Conservation (phyloP, 1,284 basidiomycete species). For the Xerocomus amazonicus region DNA sequence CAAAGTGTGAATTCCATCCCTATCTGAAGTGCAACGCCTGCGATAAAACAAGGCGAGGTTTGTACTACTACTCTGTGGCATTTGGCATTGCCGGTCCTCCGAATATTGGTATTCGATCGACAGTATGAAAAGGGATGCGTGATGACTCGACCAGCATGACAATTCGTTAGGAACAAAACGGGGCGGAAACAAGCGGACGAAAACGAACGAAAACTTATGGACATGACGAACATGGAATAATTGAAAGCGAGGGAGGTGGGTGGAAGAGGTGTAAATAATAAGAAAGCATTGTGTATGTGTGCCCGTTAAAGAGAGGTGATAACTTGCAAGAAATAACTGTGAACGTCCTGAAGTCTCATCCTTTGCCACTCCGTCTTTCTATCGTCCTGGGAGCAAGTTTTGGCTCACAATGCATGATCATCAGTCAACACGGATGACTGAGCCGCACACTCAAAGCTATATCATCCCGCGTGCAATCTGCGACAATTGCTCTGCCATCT, state of each 20-base stretch:
- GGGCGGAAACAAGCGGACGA: not conserved
- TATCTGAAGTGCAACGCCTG: too few species aligned
- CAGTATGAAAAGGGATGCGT: not conserved
- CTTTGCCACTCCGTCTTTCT: slow-evolving; percentile 7
- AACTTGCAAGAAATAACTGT: slow-evolving; percentile 2
- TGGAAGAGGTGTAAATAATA: not conserved
- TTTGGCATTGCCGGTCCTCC: too few species aligned
- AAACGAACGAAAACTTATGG: too few species aligned
- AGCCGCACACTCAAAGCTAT: slow-evolving; percentile 12
- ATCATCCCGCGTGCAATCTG: slow-evolving; percentile 48
- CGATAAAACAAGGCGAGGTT: too few species aligned
- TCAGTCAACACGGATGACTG: not conserved
- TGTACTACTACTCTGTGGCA: too few species aligned
- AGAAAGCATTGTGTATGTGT: slow-evolving; percentile 2
- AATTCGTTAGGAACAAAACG: slow-evolving; percentile 1
- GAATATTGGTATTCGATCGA: slow-evolving; percentile 10
- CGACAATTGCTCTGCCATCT: slow-evolving; percentile 65
- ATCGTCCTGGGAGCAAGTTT: slow-evolving; percentile 11
- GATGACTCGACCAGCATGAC: slow-evolving; percentile 1
- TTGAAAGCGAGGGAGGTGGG: not conserved
- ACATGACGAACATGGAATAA: not conserved
- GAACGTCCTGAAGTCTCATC: slow-evolving; percentile 6
- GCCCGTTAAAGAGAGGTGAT: slow-evolving; percentile 11
- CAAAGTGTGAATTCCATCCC: too few species aligned
- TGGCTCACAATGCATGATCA: slow-evolving; percentile 13